phyloP scores from a whole-genome alignment of 2,329 filamentous ascomycete genomes.

The Aspergillus fructus region DNA sequence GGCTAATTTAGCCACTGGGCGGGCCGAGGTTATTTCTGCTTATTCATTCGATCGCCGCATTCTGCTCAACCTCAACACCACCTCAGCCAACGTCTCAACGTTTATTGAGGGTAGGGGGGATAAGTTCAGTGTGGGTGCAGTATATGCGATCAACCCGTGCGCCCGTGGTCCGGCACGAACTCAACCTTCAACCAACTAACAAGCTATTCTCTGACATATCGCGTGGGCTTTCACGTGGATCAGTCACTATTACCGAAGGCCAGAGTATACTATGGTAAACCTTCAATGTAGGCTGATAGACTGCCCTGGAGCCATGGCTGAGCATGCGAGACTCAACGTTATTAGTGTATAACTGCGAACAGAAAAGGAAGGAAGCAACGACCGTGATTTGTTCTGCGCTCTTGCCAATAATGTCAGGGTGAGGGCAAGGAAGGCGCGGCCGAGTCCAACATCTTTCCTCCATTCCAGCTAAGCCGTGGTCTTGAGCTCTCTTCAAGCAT shows the following conservation, averaged over 20 bases:
- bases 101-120: not conserved
- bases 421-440: not conserved
- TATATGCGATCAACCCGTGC: not conserved
- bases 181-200: not conserved
- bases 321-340: not conserved
- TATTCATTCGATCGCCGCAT: slow-evolving; percentile 5
- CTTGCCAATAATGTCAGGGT: not conserved
- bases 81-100: not conserved
- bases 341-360: not conserved
- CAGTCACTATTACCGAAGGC: no score
- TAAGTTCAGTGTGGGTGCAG: not conserved
- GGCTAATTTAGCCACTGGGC: slow-evolving; percentile 5
- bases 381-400: not conserved
- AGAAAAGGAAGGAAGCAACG: not conserved
- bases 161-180: not conserved
- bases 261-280: no score
- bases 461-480: not conserved
- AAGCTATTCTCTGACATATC: not conserved
- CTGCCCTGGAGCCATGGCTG: not conserved
- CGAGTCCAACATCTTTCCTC: no score
- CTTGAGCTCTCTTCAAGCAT: not conserved
- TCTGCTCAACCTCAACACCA: not conserved
- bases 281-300: no score
- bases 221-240: not conserved
- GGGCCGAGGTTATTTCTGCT: slow-evolving; percentile 11